phyloP scores from a whole-genome alignment of 2,329 filamentous ascomycete species.

The Xenoacremonium recifei region DNA sequence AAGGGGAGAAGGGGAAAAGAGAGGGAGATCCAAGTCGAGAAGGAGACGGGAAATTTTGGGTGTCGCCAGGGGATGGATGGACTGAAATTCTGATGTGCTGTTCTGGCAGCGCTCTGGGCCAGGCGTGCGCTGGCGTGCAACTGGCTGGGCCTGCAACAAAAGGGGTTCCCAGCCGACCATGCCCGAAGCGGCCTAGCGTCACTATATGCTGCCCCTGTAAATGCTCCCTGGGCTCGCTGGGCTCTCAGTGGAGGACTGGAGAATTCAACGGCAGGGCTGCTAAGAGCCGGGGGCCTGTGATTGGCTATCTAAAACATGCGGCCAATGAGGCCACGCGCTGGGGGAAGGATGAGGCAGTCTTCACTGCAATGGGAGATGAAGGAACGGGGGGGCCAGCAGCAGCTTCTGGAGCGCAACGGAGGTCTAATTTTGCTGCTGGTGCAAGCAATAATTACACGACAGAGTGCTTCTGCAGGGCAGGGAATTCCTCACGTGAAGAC shows the following conservation, averaged over 20 bases:
- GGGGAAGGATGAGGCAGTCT: not conserved
- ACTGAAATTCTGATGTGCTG: constrained; percentile 34
- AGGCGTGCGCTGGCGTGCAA: too few species aligned
- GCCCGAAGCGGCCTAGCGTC: constrained; percentile 23
- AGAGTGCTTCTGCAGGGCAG: not conserved
- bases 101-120: constrained; percentile 25
- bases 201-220: too few species aligned
- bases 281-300: constrained; percentile 8
- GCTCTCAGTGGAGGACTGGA: constrained; percentile 22
- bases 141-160: constrained; percentile 28
- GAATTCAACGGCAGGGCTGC: constrained; percentile 28
- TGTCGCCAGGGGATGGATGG: constrained; percentile 22
- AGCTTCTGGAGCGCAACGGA: too few species aligned
- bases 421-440: too few species aligned
- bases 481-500: too few species aligned
- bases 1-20: constrained; percentile 23
- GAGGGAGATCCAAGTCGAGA: constrained; percentile 16
- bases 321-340: not conserved
- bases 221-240: not conserved
- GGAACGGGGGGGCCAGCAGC: too few species aligned
- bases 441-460: too few species aligned
- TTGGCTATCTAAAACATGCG: not conserved
- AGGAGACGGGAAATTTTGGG: constrained; percentile 30
- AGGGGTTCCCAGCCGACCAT: constrained; percentile 31
- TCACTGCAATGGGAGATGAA: not conserved